Evolutionary conservation across 2,329 filamentous ascomycete genomes (phyloP), one percentile per base, ranked within the genome.

Genomic region (Ceratocystis ficicola): DNA sequence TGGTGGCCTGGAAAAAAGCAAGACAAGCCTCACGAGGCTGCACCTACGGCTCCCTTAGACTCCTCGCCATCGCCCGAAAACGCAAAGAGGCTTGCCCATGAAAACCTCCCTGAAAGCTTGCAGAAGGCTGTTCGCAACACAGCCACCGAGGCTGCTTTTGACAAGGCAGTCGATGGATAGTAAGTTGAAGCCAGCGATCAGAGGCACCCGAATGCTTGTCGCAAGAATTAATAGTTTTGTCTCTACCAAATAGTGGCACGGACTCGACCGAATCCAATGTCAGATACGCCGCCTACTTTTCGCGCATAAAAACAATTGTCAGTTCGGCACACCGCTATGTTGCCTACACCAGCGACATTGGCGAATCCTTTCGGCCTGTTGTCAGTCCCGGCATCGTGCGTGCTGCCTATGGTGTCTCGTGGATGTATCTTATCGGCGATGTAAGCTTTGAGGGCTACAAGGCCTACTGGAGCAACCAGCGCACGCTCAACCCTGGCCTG

Each of bases 401-500:
- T 67, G 80, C 84, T 61, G 94, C 94, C 5, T 99, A 99, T 73
- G 93, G 84, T 62, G 79, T 99, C 52, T 95, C 90, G 1, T 97
- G 94, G 94, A 80, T 88, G 10, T 99, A 99, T 73, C 83, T 99
- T 25, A 76, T 91, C 15, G 93, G 94, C 62, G 94, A 99, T 73
- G 93, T 97, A 61, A 81, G 83, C 44, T 87, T 96, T 73, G 94
- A 99, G 75, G 93, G 94, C 5, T 97, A 96, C 79, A 96, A 96
- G 74, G 87, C 93, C 6, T 97, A 96, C 74, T 83, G 88, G 75
- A 84, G 88, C 66, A 97, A 99, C 73, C 89, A 94, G 75, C 82
- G 83, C 48, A 80, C 84, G 0, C 76, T 91, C 25, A 83, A 92
- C 70, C 90, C 90, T 0, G 79, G 86, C 8, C 73, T 86, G 12